Base-by-base conservation (phyloP, 805 yeast species). In the Saccharomycopsis fibuligera region DNA sequence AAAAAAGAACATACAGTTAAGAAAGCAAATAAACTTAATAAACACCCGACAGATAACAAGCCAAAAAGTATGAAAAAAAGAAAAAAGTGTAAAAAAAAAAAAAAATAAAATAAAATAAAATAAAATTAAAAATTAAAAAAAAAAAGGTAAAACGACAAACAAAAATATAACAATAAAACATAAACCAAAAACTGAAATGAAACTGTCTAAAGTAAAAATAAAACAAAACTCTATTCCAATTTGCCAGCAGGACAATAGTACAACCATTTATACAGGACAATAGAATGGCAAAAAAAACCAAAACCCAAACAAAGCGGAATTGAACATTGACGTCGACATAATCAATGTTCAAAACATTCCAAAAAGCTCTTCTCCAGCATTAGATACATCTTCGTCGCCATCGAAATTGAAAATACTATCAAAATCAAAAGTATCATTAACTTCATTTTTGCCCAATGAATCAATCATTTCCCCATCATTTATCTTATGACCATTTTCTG, bases 341-440 rank as follows among this genome's bases (percentile, higher is more conserved):
- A n/a, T n/a, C n/a, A n/a, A n/a, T 27, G 19, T 33, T 16, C 19
- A 33, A n/a, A 33, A 33, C 37, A 33, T 33, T 33, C 37, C 37
- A 5, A 33, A 33, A n/a, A 33, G n/a, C 17, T 33, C 37, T 10
- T 33, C 37, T 8, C 12, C 12, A 17, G 9, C n/a, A 33, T 33
- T 33, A n/a, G 37, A 33, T n/a, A 33, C 37, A 30, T 51, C 54
- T 33, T 44, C 55, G 19, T 45, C 55, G 8, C 55, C 55, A 16
- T 46, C 50, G 31, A 48, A 52, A 29, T 52, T 52, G 44, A 52
- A 52, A 23, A 52, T 48, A 25, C 45, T 38, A 36, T 52, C 53
- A 46, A 52, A 52, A 45, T 48, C 52, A 49, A 48, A 52, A 17
- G 37, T 40, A 6, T 50, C 54, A 25, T 31, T 37, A 17, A n/a